Evolutionary conservation across 306 rosid genomes (phyloP), one percentile per base, ranked within the genome.

Genomic region (Notholithocarpus densiflorus): DNA sequence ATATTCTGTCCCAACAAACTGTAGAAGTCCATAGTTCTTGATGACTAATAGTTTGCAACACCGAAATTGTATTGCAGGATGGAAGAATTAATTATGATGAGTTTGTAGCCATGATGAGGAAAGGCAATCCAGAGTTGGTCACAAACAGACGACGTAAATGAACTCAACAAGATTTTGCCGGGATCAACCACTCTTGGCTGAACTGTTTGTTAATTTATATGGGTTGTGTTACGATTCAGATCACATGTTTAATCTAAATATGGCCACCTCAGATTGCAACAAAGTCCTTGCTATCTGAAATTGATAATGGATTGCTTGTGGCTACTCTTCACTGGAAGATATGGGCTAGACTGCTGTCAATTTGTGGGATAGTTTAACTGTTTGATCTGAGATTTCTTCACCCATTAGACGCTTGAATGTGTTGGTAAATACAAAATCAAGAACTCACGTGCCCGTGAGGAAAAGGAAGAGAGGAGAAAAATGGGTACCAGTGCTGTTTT

Each of bases 81-180:
- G 97, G 93, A 71, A 91, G 91, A 78, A 92, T 94, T 45, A 92
- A 94, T 87, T 92, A 94, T 52, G 97, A 94, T 4, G 98, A 92
- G 80, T 92, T 94, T 75, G 98, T 78, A 45, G 94, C 97, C 31
- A 94, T 94, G 98, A 94, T 94, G 97, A 94, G 92, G 87, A 94
- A 90, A 82, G 98, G 98, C 77, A 85, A 85, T 79, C 97, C 94
- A 6, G 98, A 92, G 31, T 68, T 89, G 68, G 83, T 34, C 5
- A 32, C 82, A 68, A 85, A 88, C 74, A 86, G 97, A 85, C 83
- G 92, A 48, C 88, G 90, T 77, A 92, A 92, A 87, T 92, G 76
- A 84, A 61, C 51, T 70, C 40, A 20, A 37, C 45, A 72, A 9
- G 6, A 52, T 68, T 68, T 75, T 15, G 18, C 26, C 55, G 29